Evolutionary conservation across 2,329 filamentous ascomycete genomes (phyloP).

Genomic region (Leptographium galeiforme): DNA sequence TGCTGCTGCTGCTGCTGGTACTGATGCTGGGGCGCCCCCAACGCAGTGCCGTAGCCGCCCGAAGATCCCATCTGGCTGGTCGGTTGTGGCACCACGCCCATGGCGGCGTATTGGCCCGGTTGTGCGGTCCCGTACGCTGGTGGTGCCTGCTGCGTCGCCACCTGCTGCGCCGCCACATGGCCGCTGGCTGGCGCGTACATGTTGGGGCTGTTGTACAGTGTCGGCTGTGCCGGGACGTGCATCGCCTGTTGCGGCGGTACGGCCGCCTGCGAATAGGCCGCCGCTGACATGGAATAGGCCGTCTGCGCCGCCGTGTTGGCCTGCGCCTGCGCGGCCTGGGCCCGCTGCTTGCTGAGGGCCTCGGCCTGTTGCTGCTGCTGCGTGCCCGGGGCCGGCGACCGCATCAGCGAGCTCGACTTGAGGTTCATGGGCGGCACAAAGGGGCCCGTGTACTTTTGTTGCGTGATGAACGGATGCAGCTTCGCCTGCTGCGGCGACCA

Average conservation of each 20-base stretch:
- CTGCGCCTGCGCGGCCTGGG: constrained; percentile 58
- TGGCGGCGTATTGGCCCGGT: constrained; percentile 55
- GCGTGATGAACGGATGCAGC: constrained; percentile 94
- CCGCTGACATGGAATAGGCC: constrained; percentile 43
- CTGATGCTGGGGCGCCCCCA: constrained; percentile 24
- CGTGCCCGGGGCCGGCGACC: constrained; percentile 82
- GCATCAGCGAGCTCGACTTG: constrained; percentile 70
- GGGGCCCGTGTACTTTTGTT: constrained; percentile 90
- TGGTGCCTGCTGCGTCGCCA: constrained; percentile 47
- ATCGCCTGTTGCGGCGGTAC: constrained; percentile 13
- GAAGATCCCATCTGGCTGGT: constrained; percentile 51
- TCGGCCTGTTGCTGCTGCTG: constrained; percentile 95
- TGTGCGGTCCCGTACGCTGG: constrained; percentile 51
- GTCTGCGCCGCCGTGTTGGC: constrained; percentile 54
- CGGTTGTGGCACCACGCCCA: constrained; percentile 52
- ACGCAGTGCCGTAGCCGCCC: constrained; percentile 38
- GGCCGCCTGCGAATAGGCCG: constrained; percentile 25
- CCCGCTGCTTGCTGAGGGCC: constrained; percentile 82
- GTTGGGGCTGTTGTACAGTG: constrained; percentile 55
- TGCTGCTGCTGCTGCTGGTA: constrained; percentile 47
- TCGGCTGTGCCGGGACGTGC: constrained; percentile 24
- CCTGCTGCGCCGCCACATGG: constrained; percentile 46
- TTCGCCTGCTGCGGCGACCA: constrained; percentile 98
- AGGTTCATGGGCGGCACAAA: constrained; percentile 97
- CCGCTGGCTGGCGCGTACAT: constrained; percentile 55